Evolutionary conservation across 2,329 filamentous ascomycete genomes (phyloP).

Genomic region (Tolypocladium sp.): DNA sequence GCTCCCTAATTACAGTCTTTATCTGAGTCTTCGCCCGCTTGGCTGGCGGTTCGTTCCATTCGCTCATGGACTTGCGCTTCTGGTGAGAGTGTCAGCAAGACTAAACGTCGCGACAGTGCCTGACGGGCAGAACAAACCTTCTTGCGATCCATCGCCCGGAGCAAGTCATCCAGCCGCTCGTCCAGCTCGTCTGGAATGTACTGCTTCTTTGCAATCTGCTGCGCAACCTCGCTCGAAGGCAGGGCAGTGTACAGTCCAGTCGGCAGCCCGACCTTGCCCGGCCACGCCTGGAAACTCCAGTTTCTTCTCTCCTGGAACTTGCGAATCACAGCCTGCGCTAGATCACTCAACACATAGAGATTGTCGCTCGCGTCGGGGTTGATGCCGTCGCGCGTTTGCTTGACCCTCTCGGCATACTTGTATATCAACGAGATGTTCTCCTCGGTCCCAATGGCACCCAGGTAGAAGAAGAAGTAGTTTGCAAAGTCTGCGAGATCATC

Average conservation of each 20-base stretch:
- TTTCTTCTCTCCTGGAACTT: constrained; percentile 79
- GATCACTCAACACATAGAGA: constrained; percentile 79
- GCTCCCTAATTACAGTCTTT: constrained; percentile 26
- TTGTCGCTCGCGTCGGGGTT: constrained; percentile 57
- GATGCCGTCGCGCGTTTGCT: constrained; percentile 78
- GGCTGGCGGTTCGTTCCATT: constrained; percentile 34
- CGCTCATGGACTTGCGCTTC: constrained; percentile 49
- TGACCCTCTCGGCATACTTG: constrained; percentile 86
- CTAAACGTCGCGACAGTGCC: neutral
- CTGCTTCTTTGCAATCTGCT: constrained; percentile 77
- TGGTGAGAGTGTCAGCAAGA: constrained; percentile 21
- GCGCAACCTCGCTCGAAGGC: constrained; percentile 66
- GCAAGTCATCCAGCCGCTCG: constrained; percentile 62
- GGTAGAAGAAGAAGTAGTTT: constrained; percentile 83
- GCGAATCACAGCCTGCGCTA: constrained; percentile 73
- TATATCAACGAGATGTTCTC: constrained; percentile 83
- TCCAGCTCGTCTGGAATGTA: constrained; percentile 72
- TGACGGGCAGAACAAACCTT: constrained; percentile 39
- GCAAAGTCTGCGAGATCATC: constrained; percentile 72
- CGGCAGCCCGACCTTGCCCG: constrained; percentile 73
- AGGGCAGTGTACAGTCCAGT: constrained; percentile 68
- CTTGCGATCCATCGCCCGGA: constrained; percentile 61
- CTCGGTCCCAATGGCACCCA: constrained; percentile 73
- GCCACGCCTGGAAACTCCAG: constrained; percentile 78
- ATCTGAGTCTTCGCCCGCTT: constrained; percentile 27